A percentile compares a stretch with the other conserved stretches of the same genome.
Conservation (phyloP, 805 yeast genomes). For the Saccharomycopsis sp. region DNA sequence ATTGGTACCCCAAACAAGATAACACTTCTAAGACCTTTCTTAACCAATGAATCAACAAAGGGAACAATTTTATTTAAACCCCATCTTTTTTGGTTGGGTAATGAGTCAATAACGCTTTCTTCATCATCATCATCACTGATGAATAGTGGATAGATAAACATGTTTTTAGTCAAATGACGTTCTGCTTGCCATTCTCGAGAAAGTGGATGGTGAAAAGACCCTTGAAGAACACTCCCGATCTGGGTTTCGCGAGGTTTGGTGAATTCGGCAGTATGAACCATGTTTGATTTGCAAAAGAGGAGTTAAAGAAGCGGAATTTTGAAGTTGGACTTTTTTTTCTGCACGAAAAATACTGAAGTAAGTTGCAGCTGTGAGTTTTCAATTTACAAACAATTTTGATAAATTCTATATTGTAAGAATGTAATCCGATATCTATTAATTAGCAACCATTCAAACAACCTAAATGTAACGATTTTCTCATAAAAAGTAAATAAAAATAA, state of each 20-base stretch:
- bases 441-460: too few species aligned
- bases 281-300: conserved; percentile 20
- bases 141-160: conserved; percentile 90
- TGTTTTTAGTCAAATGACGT: conserved; percentile 70
- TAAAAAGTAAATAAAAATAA: too few species aligned
- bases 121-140: conserved; percentile 75
- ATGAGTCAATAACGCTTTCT: conserved; percentile 57
- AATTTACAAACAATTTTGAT: neutral
- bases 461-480: too few species aligned
- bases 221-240: conserved; percentile 73
- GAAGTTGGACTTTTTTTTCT: neutral
- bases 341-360: neutral
- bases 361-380: neutral
- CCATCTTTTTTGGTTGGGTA: conserved; percentile 82
- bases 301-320: neutral
- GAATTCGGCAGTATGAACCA: conserved; percentile 65
- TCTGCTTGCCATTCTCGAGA: conserved; percentile 87
- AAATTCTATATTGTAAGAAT: too few species aligned
- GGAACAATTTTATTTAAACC: conserved; percentile 74
- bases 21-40: conserved; percentile 77
- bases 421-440: too few species aligned
- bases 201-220: conserved; percentile 90
- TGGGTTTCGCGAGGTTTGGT: conserved; percentile 46
- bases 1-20: conserved; percentile 88
- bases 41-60: conserved; percentile 57